These are phyloP conservation scores for Rubroboletus pulcherrimus DNA, from an alignment of 768 basidiomycete species.

Conservation along the genomic window DNA sequence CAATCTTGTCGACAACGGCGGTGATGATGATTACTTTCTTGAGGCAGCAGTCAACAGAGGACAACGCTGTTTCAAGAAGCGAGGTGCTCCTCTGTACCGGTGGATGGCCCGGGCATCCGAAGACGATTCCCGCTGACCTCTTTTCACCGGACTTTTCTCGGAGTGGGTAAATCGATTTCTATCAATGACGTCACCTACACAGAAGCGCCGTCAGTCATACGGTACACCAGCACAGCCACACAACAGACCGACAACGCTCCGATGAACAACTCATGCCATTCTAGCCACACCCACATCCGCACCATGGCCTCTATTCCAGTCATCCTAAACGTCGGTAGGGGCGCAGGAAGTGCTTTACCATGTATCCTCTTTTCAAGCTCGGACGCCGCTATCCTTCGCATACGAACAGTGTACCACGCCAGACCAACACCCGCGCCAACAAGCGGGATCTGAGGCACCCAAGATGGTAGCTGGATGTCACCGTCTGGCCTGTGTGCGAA, in stretches of 20 bases:
- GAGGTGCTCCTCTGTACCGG: neutral
- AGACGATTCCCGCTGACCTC: neutral
- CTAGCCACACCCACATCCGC: constrained; percentile 48
- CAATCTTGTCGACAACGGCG: constrained; percentile 51
- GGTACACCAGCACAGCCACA: neutral
- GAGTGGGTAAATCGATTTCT: neutral
- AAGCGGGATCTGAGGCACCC: constrained; percentile 49
- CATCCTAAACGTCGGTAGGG: constrained; percentile 25
- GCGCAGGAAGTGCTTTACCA: neutral
- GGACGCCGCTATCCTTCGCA: constrained; percentile 46
- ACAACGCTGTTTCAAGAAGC: constrained; percentile 58
- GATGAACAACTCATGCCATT: constrained; percentile 5
- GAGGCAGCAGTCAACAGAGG: constrained; percentile 55
- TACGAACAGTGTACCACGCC: constrained; percentile 65
- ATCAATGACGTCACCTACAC: constrained; percentile 1
- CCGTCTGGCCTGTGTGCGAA: constrained; percentile 40
- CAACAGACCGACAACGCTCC: neutral
- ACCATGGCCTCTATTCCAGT: constrained; percentile 37
- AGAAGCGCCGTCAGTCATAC: neutral
- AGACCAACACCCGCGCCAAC: constrained; percentile 60
- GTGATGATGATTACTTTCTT: constrained; percentile 62
- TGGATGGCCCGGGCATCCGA: neutral
- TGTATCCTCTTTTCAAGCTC: constrained; percentile 1
- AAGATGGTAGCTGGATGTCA: constrained; percentile 17
- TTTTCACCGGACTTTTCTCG: constrained; percentile 3